Evolutionary conservation across 1,139 yeast genomes (phyloP).

Genomic region (Nakaseomyces bracarensis): DNA sequence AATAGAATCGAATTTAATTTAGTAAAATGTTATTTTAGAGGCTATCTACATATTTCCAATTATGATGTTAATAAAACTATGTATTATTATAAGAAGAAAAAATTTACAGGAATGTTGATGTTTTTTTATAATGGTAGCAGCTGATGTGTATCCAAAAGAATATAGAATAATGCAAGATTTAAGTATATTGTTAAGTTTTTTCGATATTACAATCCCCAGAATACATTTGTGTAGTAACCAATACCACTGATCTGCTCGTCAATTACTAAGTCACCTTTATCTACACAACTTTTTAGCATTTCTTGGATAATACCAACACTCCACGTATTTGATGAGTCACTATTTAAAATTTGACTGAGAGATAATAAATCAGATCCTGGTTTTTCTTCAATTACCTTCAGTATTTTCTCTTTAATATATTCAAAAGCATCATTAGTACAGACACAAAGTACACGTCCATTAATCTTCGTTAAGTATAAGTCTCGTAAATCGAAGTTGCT

Average conservation of each 20-base stretch:
- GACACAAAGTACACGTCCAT: constrained; percentile 38
- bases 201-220: constrained; percentile 12
- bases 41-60: too few species aligned
- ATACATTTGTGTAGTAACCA: constrained; percentile 22
- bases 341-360: constrained; percentile 22
- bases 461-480: constrained; percentile 36
- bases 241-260: constrained; percentile 44
- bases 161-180: too few species aligned
- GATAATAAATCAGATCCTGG: constrained; percentile 27
- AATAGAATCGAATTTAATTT: background rate
- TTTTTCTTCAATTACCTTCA: constrained; percentile 28
- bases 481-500: constrained; percentile 40
- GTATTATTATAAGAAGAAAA: too few species aligned
- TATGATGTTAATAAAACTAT: too few species aligned
- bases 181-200: background rate
- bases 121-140: too few species aligned
- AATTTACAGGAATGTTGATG: too few species aligned
- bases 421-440: constrained; percentile 33
- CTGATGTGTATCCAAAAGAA: too few species aligned
- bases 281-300: constrained; percentile 55
- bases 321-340: constrained; percentile 48
- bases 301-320: constrained; percentile 61
- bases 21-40: background rate
- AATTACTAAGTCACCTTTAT: constrained; percentile 49
- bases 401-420: constrained; percentile 32